phyloP scores from a whole-genome alignment of 805 yeast species.

The Lachancea thermotolerans region DNA sequence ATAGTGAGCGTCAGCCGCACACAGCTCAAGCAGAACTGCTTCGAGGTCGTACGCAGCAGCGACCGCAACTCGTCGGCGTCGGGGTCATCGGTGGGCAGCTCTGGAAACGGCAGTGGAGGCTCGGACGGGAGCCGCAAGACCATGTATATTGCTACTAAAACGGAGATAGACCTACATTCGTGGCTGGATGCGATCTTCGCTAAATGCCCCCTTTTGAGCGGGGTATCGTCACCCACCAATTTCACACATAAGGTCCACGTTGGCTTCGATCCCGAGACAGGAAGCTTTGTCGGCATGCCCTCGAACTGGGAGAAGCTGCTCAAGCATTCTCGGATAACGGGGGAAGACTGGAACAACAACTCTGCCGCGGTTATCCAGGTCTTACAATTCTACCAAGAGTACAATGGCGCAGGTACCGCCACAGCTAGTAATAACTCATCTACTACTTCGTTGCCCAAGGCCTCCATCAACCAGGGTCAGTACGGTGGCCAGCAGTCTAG shows the following conservation, averaged over 20 bases:
- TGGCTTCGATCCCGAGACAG: conserved; percentile 76
- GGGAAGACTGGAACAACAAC: conserved; percentile 85
- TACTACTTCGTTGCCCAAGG: conserved; percentile 4
- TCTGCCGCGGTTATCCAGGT: conserved; percentile 95
- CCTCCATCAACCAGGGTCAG: conserved; percentile 2
- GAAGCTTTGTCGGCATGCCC: conserved; percentile 89
- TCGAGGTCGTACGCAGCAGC: conserved; percentile 61
- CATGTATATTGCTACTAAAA: conserved; percentile 65
- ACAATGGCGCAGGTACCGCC: conserved; percentile 23
- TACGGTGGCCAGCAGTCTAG: conserved; percentile 1
- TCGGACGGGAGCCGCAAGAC: conserved; percentile 42
- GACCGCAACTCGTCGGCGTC: conserved; percentile 25
- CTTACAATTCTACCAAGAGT: conserved; percentile 64
- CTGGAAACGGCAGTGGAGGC: background rate
- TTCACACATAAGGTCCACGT: conserved; percentile 92
- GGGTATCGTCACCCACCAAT: conserved; percentile 87
- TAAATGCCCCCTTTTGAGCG: conserved; percentile 55
- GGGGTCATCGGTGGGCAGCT: conserved; percentile 5
- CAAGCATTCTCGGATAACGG: conserved; percentile 81
- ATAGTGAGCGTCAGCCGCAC: conserved; percentile 59
- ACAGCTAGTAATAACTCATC: conserved; percentile 4
- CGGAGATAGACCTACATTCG: conserved; percentile 71
- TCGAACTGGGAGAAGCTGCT: conserved; percentile 86
- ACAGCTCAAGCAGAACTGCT: conserved; percentile 68
- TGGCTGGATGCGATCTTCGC: conserved; percentile 88